These are phyloP conservation scores for Ustilago trichophora DNA, from an alignment of 1,284 basidiomycete genomes.

Conservation along the genomic window DNA sequence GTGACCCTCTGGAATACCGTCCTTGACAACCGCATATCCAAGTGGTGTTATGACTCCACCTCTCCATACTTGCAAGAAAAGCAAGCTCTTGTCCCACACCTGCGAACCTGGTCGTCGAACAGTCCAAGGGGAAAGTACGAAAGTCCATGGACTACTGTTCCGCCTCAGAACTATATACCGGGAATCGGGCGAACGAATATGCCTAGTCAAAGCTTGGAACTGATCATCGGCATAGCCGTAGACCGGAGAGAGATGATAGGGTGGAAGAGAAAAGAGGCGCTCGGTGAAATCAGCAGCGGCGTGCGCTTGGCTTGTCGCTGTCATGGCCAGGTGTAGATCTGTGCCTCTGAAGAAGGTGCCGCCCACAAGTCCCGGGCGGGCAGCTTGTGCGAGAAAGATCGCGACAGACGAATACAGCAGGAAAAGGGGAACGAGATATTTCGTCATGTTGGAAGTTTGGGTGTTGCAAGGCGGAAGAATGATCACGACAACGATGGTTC, in stretches of 20 bases:
- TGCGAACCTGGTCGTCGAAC: neutral
- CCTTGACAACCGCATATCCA: slow-evolving; percentile 9
- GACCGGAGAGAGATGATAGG: neutral
- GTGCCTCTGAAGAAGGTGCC: neutral
- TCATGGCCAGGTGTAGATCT: neutral
- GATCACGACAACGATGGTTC: too few species aligned
- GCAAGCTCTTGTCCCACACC: neutral
- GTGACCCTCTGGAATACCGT: slow-evolving; percentile 8
- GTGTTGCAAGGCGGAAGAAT: too few species aligned
- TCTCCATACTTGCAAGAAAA: slow-evolving; percentile 1
- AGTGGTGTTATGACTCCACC: neutral
- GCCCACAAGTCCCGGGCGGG: neutral
- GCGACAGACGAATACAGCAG: too few species aligned
- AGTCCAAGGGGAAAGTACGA: neutral
- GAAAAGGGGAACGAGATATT: too few species aligned
- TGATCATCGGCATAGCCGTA: neutral
- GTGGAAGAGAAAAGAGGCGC: neutral
- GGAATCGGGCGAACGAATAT: neutral
- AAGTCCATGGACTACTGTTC: neutral
- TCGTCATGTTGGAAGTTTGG: too few species aligned
- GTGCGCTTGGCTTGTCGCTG: neutral
- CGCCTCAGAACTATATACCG: neutral
- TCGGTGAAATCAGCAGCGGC: neutral
- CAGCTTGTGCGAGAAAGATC: neutral
- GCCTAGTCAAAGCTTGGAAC: neutral